Evolutionary conservation across 2,329 filamentous ascomycete genomes (phyloP), one percentile per base, ranked within the genome.

Genomic region (Ophiostoma fasciatum): DNA sequence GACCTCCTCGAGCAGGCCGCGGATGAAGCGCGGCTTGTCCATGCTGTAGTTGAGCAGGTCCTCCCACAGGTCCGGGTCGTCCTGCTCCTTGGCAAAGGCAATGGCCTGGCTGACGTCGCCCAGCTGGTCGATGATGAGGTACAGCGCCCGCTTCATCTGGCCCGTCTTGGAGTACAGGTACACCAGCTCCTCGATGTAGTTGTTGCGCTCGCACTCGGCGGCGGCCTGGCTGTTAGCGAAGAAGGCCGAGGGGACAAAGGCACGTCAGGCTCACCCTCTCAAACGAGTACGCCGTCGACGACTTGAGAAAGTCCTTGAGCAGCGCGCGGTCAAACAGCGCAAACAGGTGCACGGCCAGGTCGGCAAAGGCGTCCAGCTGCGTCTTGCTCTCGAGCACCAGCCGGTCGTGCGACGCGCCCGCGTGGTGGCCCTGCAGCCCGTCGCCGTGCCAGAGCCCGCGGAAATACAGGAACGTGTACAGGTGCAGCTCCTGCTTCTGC

Each of bases 11-110:
- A 98, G 71, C 4, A 98, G 63, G 0, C 82, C 87, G 11, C 83
- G 78, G 46, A 98, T 96, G 59, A 98, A 98, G 28, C 74, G 74
- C 1, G 90, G 90, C 51, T 94, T 94, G 59, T 94, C 85, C 90
- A 98, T 96, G 42, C 82, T 88, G 56, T 96, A 96, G 47, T 88
- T 76, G 6, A 98, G 71, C 7, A 98, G 66, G 50, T 96, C 87
- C 45, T 94, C 82, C 90, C 90, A 98, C 0, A 98, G 67, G 47
- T 94, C 87, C 0, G 78, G 76, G 48, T 94, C 87, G 44, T 90
- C 78, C 51, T 96, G 85, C 42, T 87, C 79, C 55, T 94, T 94
- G 36, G 85, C 87, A 50, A 98, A 98, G 2, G 79, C 71, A 46
- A 98, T 98, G 8, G 90, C 90, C 46, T 90, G 85, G 33, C 78